Percentiles rank a stretch among this genome's conserved stretches.
Conservation (phyloP, 202 grass and related monocot species). For the Panicum virgatum region DNA sequence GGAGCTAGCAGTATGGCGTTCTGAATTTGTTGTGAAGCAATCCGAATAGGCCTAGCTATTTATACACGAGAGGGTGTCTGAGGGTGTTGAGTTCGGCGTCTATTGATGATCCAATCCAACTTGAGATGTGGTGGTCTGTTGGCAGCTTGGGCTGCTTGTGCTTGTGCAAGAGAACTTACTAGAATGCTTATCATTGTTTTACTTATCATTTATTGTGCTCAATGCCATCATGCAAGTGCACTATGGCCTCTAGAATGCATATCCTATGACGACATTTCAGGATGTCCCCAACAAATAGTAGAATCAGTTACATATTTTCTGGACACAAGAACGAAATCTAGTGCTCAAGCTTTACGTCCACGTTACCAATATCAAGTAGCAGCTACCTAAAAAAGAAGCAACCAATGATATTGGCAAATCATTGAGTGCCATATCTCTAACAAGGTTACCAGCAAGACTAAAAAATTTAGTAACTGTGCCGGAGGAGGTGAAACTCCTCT, state of each 20-base stretch:
- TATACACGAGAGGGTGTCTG: conserved; percentile 29
- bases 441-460: background rate
- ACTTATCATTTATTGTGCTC: conserved; percentile 14
- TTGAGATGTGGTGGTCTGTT: background rate
- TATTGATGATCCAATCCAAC: too few relatives aligned
- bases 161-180: background rate
- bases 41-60: background rate
- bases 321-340: background rate
- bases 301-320: background rate
- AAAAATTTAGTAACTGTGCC: too few relatives aligned
- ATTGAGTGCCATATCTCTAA: background rate
- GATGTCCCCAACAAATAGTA: background rate
- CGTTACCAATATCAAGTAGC: background rate
- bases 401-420: background rate
- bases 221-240: conserved; percentile 7
- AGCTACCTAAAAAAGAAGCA: background rate
- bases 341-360: background rate
- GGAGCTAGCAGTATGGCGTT: background rate
- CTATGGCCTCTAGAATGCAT: background rate
- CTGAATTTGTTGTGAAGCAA: background rate
- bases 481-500: too few relatives aligned
- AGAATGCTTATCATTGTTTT: conserved; percentile 17
- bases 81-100: too few relatives aligned
- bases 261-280: background rate
- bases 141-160: background rate